phyloP scores from a whole-genome alignment of 306 rosid species.

The Mimosa pudica region DNA sequence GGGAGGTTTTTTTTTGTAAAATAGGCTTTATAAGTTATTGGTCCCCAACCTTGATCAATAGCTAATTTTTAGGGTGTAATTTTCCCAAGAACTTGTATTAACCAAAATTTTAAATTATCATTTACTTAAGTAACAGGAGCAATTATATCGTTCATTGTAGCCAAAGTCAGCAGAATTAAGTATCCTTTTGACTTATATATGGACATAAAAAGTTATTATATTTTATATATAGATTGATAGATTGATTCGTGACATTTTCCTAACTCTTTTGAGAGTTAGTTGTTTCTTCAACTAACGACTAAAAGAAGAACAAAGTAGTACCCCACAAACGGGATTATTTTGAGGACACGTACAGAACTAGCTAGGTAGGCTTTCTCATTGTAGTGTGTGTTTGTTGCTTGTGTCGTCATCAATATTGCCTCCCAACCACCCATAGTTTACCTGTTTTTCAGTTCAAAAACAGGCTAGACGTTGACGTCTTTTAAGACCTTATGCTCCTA shows the following conservation, averaged over 20 bases:
- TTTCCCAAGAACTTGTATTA: no score
- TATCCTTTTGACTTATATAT: no score
- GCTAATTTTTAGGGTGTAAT: no score
- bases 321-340: neutral
- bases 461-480: neutral
- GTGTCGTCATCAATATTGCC: neutral
- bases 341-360: neutral
- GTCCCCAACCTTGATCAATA: no score
- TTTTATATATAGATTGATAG: neutral
- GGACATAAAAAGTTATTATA: no score
- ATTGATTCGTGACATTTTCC: neutral
- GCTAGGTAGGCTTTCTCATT: neutral
- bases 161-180: no score
- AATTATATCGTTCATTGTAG: no score
- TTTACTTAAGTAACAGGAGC: no score
- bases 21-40: no score
- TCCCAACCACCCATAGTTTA: neutral
- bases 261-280: neutral
- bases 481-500: neutral
- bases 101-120: no score
- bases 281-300: neutral
- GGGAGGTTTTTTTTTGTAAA: no score
- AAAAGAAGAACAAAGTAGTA: neutral
- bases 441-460: neutral
- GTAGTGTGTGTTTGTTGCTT: neutral